Evolutionary conservation across 495 filamentous ascomycete genomes (phyloP), one percentile per base, ranked within the genome.

Genomic region (Penicillium coprophilum): DNA sequence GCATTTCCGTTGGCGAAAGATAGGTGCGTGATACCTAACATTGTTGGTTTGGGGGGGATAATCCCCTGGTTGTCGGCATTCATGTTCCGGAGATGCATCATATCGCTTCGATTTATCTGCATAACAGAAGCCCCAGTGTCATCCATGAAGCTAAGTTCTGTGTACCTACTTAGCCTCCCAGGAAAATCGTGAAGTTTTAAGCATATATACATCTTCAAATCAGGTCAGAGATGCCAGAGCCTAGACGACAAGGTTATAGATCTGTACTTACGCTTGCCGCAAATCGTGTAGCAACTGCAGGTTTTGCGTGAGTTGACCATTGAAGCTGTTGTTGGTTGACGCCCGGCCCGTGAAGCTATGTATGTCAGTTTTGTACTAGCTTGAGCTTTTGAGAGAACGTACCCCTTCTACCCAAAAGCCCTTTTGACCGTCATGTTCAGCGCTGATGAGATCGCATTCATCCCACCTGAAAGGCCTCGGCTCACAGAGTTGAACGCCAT

Each of bases 1-100:
- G 0, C 0, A 15, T 0, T 0, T n/a, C 32, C 32, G n/a, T n/a
- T 7, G n/a, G 32, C 32, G 5, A 36, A 1, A 0, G 13, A 6
- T 6, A 36, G 2, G 5, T 1, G 0, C 12, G 7, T 2, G 4
- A 13, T 5, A 6, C 32, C 32, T 21, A 41, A 10, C 39, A 41
- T 10, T 21, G 17, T 1, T 41, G 39, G 39, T 20, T 4, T 0
- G 6, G 32, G 13, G 5, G 13, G 32, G 4, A 7, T 0, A 6
- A 0, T 2, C n/a, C 32, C 32, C 4, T 2, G 6, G 15, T 13
- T 2, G 6, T 36, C 4, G 6, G 9, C 9, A 15, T 36, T 36
- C 13, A 7, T 15, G n/a, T 11, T 21, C 17, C 11, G 0, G 17
- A 41, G 20, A 1, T 2, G 1, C 10, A 0, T 5, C 7, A 41